Evolutionary conservation across 2,329 filamentous ascomycete genomes (phyloP), one percentile per base, ranked within the genome.

Genomic region (Gnomoniopsis sp.): DNA sequence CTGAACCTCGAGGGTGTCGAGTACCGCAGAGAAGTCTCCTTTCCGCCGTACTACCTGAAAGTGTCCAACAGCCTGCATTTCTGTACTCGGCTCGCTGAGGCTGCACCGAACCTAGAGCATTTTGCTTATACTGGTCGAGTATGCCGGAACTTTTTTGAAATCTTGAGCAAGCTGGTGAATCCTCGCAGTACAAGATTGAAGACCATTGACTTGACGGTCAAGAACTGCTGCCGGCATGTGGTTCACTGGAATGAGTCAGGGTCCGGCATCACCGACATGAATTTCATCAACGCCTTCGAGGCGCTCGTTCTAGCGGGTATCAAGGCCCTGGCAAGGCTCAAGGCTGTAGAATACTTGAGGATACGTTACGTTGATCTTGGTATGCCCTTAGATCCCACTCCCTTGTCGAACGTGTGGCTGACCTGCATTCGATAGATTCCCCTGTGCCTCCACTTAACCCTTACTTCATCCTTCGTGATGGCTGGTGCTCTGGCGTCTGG

Each of bases 301-400:
- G 79, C 80, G 59, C 75, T 91, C 12, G 86, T 91, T 3, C 64
- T 89, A 2, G 79, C 84, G 1, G 86, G 82, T 1, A 83, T 90
- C 34, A 79, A 80, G 50, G 80, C 86, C 3, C 72, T 91, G 49
- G 79, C 79, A 15, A 78, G 76, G 33, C 79, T 90, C 50, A 79
- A 80, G 54, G 74, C 77, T n/a, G 72, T 92, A 34, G 75, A 85
- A 48, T 84, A 85, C 69, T 71, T 92, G 63, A 80, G 88, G 58
- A 90, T 91, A 66, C 85, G 88, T 56, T 91, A 89, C 66, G 86
- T 91, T 55, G 88, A 91, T 70, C 77, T 91, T 6, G 79, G 85
- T 87, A 77, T 65, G 17, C n/a, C 33, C 41, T 15, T 38, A 41
- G 19, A 38, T 19, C 47, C 14, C 47, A 22, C 43, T 22, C n/a